Percentiles rank a stretch among this genome's conserved stretches.
phyloP scores from a whole-genome alignment of 1,284 basidiomycete species.

The Leccinum angustisporum region DNA sequence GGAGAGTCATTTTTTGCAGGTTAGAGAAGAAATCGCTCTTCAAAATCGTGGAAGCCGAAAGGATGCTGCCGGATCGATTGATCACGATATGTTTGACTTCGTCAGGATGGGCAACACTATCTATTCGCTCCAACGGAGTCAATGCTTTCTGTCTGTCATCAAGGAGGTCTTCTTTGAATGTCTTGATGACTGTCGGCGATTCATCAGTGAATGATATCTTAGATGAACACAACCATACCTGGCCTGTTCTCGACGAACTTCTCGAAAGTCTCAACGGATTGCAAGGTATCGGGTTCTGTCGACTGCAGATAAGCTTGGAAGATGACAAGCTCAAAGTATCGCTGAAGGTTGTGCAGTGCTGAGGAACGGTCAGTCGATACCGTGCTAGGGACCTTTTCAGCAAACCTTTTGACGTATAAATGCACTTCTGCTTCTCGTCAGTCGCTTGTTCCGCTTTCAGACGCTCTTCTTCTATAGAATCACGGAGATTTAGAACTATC shows the following conservation, averaged over 20 bases:
- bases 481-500: constrained; percentile 82
- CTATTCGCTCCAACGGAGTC: constrained; percentile 81
- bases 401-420: constrained; percentile 70
- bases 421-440: constrained; percentile 68
- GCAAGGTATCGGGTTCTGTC: constrained; percentile 77
- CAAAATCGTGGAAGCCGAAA: constrained; percentile 92
- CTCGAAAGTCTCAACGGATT: constrained; percentile 77
- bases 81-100: constrained; percentile 86
- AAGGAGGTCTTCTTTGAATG: constrained; percentile 89
- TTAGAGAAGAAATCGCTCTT: constrained; percentile 98
- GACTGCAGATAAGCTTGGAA: constrained; percentile 95
- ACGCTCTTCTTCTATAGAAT: constrained; percentile 85
- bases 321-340: constrained; percentile 90
- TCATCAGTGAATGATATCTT: not conserved
- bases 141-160: constrained; percentile 80
- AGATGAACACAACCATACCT: constrained; percentile 43
- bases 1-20: constrained; percentile 91
- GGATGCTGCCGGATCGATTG: constrained; percentile 82
- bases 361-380: constrained; percentile 5
- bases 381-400: constrained; percentile 2
- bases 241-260: constrained; percentile 80
- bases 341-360: constrained; percentile 80
- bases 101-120: constrained; percentile 83
- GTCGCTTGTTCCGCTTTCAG: constrained; percentile 73
- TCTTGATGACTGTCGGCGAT: constrained; percentile 77